Evolutionary conservation across 169 alveolate species (phyloP).

Genomic region (Amoebophrya sp.): DNA sequence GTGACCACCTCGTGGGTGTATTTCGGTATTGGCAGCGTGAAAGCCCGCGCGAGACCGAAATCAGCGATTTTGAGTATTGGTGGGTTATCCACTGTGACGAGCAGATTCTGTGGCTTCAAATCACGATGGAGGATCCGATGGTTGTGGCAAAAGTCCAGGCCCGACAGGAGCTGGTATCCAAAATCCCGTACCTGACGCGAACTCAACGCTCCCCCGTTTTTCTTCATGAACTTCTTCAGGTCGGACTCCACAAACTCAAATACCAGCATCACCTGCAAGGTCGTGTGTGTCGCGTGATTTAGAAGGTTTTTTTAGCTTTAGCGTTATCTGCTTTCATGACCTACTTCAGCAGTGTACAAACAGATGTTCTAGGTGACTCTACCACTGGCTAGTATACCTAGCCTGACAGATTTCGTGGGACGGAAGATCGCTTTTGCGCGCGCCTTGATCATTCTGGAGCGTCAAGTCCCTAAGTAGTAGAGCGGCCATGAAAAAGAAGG

Average conservation of each 20-base stretch:
- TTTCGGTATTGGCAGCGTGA: conserved; percentile 54
- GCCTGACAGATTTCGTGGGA: too few relatives aligned
- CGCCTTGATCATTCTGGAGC: too few relatives aligned
- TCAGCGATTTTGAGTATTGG: conserved; percentile 53
- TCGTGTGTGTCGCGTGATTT: too few relatives aligned
- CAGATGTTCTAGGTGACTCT: too few relatives aligned
- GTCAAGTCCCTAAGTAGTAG: too few relatives aligned
- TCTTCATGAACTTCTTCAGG: conserved; percentile 52
- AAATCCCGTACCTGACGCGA: conserved; percentile 54
- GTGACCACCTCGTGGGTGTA: conserved; percentile 91
- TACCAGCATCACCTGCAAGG: conserved; percentile 45
- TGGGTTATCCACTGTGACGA: conserved; percentile 60
- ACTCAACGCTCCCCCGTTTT: conserved; percentile 57
- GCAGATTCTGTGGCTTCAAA: conserved; percentile 75
- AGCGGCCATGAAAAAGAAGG: background rate
- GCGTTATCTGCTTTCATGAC: too few relatives aligned
- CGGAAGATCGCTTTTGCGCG: too few relatives aligned
- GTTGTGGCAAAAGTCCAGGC: conserved; percentile 71
- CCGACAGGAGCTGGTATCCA: conserved; percentile 63
- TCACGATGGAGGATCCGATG: conserved; percentile 78
- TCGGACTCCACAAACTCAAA: conserved; percentile 57
- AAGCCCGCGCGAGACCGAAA: conserved; percentile 56
- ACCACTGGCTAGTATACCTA: too few relatives aligned
- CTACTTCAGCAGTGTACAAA: too few relatives aligned
- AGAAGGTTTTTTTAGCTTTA: too few relatives aligned